Evolutionary conservation across 1,284 basidiomycete species (phyloP), one percentile per base, ranked within the genome.

Genomic region (Dichomitus squalens): DNA sequence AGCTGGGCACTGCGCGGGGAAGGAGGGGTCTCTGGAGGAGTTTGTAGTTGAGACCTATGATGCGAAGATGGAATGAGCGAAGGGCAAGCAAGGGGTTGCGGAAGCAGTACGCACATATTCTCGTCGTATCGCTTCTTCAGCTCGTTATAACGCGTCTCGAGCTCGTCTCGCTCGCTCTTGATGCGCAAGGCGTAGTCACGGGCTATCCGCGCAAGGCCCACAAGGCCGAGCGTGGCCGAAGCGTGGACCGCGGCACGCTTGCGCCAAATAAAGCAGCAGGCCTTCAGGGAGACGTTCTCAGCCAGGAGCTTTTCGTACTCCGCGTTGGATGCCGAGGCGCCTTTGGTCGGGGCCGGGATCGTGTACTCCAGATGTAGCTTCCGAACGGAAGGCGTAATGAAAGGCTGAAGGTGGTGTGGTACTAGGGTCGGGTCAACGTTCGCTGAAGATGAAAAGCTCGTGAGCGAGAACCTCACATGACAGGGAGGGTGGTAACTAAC

Each of bases 191-290:
- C 79, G 43, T 80, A 75, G 54, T 84, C 80, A 47, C 76, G 76
- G 5, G 82, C 75, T 4, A 77, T 66, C 39, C 78, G 75, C 14
- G 81, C 75, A 52, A 85, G 74, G 27, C 79, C 76, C 40, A 83
- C 73, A 38, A 85, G 76, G 33, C 80, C 79, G 27, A 83, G 68
- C 25, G 81, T 85, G 12, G 82, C 81, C 3, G 80, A 74, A 9
- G 82, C 79, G 61, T 86, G 84, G 8, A 79, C 73, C 57, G 84
- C 80, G 11, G 84, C 84, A 39, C 84, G 80, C 53, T 77, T 79
- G 43, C 81, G 79, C 84, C 83, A 86, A 61, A 80, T 73, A 33
- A 70, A 72, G 66, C 80, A 84, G 57, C 78, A 76, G 29, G 73
- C 70, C 36, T 75, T 75, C 33, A 86, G 69, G 0, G 79, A 77